phyloP scores from a whole-genome alignment of 1,139 yeast genomes.

The Sugiyamaella pinicola region DNA sequence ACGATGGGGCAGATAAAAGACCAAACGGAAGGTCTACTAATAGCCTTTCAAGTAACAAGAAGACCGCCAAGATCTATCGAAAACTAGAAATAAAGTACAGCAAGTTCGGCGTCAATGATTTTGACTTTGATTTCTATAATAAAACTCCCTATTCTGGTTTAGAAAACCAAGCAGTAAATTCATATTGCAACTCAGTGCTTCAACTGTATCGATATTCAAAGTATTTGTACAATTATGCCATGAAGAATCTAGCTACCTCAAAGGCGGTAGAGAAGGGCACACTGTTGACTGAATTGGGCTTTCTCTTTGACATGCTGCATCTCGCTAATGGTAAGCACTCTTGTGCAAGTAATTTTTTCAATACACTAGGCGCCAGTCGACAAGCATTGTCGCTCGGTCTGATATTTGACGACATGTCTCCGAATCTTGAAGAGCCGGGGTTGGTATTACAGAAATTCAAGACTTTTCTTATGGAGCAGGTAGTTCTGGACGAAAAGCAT shows the following conservation, averaged over 20 bases:
- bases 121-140: slow-evolving; percentile 86
- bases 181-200: slow-evolving; percentile 76
- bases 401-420: slow-evolving; percentile 48
- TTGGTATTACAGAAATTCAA: slow-evolving; percentile 57
- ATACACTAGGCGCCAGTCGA: slow-evolving; percentile 47
- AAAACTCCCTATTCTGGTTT: slow-evolving; percentile 77
- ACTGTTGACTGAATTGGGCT: slow-evolving; percentile 79
- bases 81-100: slow-evolving; percentile 80
- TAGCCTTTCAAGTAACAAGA: slow-evolving; percentile 31
- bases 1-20: slow-evolving; percentile 30
- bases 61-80: slow-evolving; percentile 70
- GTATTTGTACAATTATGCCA: slow-evolving; percentile 64
- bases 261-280: slow-evolving; percentile 2
- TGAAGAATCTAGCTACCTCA: slow-evolving; percentile 52
- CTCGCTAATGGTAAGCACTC: slow-evolving; percentile 76
- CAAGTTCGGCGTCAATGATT: slow-evolving; percentile 90
- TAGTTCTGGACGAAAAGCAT: slow-evolving; percentile 49
- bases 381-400: slow-evolving; percentile 51
- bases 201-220: slow-evolving; percentile 85
- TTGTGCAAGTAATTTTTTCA: slow-evolving; percentile 70
- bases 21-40: slow-evolving; percentile 30
- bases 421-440: slow-evolving; percentile 16
- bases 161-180: slow-evolving; percentile 81
- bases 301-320: slow-evolving; percentile 85
- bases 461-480: slow-evolving; percentile 56